phyloP scores from a whole-genome alignment of 345 rosid species.

The Eucalyptus dawsonii region DNA sequence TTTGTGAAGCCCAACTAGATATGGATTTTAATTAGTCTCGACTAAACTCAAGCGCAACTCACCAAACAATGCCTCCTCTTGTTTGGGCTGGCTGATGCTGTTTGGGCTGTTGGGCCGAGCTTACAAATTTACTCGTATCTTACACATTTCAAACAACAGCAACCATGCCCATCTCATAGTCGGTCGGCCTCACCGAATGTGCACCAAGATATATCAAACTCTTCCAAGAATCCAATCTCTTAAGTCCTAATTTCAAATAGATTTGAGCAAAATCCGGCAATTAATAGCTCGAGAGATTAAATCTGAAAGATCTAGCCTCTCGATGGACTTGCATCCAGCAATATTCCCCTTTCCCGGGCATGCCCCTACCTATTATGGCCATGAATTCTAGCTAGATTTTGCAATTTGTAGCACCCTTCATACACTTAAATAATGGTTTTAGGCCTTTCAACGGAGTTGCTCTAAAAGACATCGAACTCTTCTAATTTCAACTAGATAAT shows the following conservation, averaged over 20 bases:
- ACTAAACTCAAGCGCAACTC: background rate
- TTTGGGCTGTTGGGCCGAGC: background rate
- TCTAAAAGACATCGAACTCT: background rate
- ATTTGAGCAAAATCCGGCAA: background rate
- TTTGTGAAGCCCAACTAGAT: background rate
- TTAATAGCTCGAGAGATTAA: background rate
- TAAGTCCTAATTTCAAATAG: background rate
- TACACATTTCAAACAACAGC: background rate
- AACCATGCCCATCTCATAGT: background rate
- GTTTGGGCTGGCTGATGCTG: background rate
- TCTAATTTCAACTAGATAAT: background rate
- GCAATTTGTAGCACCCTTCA: background rate
- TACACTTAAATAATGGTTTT: background rate
- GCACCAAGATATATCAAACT: background rate
- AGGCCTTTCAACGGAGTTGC: background rate
- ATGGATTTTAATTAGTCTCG: background rate
- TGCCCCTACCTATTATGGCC: background rate
- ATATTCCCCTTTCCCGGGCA: background rate
- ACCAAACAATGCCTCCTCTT: background rate
- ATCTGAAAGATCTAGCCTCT: background rate
- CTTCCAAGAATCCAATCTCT: background rate
- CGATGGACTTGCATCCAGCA: background rate
- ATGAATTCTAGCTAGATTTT: background rate
- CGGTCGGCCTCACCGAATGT: fast-evolving
- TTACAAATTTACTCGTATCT: background rate